Base-by-base conservation (phyloP, 331 rosid genomes). In the Phaseolus coccineus region DNA sequence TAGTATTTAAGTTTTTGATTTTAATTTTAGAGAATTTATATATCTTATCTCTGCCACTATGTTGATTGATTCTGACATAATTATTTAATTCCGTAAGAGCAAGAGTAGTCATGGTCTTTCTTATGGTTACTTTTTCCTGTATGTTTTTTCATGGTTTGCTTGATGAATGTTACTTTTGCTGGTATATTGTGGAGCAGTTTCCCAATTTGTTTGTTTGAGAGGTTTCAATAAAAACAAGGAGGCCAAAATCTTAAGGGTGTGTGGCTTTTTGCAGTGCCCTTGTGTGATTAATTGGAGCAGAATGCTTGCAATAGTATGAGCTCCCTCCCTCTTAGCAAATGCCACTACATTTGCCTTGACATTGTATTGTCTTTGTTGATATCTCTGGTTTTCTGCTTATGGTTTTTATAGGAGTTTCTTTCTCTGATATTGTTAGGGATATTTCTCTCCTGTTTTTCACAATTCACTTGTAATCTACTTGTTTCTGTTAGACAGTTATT, bases 161-260 rank as follows among this genome's bases (percentile, higher is more conserved):
- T 55, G 62, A 66, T 55, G 76, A 66, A 40, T 55, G 56, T 27
- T 74, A 14, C n/a, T 35, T 81, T 61, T 66, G 56, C 56, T 56
- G 57, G 48, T 72, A 37, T 50, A 39, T 15, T n/a, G 11, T 52
- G 71, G 69, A 33, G 44, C 75, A 55, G 64, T 57, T 66, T 53
- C 79, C 65, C 39, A 19, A 22, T 65, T 33, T 35, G 30, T 73
- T 53, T 80, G 78, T 80, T 37, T 42, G 31, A 28, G 30, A 80
- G 67, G 51, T 65, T 73, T 53, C 30, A 52, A 40, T 52, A 11
- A 64, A 71, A 51, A 39, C 28, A 50, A 46, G 14, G 64, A 22
- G 37, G 55, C 44, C 56, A 50, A 48, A 12, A 33, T 64, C 35
- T 50, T 48, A 27, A 47, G 31, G 39, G 24, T 48, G 51, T 10